Evolutionary conservation across 1,139 yeast species (phyloP).

Genomic region (Wickerhamiella pararugosa): DNA sequence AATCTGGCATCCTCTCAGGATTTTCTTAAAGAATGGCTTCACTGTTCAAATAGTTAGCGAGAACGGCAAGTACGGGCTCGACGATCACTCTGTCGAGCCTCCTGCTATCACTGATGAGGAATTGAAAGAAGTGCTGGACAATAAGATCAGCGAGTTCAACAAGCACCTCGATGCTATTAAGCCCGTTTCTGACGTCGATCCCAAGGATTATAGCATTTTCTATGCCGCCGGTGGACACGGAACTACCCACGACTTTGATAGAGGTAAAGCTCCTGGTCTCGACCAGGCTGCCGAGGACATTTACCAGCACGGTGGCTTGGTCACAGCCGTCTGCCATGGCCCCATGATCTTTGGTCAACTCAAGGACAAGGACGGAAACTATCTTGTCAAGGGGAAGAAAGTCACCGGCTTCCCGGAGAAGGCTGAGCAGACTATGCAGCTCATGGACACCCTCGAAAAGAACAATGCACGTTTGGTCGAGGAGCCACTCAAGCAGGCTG

Average conservation of each 20-base stretch:
- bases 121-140: slow-evolving; percentile 23
- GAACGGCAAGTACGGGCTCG: slow-evolving; percentile 39
- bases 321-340: slow-evolving; percentile 55
- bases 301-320: slow-evolving; percentile 37
- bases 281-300: slow-evolving; percentile 33
- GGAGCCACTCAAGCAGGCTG: slow-evolving; percentile 22
- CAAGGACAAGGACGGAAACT: slow-evolving; percentile 31
- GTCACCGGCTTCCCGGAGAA: slow-evolving; percentile 46
- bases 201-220: slow-evolving; percentile 36
- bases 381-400: slow-evolving; percentile 36
- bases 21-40: slow-evolving; percentile 32
- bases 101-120: slow-evolving; percentile 34
- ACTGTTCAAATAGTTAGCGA: slow-evolving; percentile 44
- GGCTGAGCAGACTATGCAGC: slow-evolving; percentile 30
- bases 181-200: slow-evolving; percentile 32
- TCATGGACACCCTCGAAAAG: slow-evolving; percentile 26
- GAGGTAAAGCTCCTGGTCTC: slow-evolving; percentile 29
- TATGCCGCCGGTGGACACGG: slow-evolving; percentile 57
- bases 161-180: slow-evolving; percentile 20
- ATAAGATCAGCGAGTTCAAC: slow-evolving; percentile 28
- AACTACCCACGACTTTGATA: slow-evolving; percentile 39
- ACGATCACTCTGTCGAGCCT: slow-evolving; percentile 34
- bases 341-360: slow-evolving; percentile 41
- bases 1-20: slow-evolving; percentile 41
- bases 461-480: slow-evolving; percentile 28